phyloP scores from a whole-genome alignment of 805 yeast species.

The Candida michaelii region DNA sequence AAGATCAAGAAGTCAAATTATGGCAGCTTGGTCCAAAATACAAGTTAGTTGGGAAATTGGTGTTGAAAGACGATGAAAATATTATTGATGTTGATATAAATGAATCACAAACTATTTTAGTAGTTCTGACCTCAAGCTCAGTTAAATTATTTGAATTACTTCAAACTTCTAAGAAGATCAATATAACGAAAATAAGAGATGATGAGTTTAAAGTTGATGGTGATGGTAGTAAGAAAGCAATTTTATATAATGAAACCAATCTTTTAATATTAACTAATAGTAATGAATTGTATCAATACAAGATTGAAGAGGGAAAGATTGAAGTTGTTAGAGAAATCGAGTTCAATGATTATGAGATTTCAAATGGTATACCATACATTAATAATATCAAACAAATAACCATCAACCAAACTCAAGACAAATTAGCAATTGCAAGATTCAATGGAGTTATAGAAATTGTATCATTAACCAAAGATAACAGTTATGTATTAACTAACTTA shows the following conservation, averaged over 20 bases:
- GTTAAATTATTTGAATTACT: conserved; percentile 67
- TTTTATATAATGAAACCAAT: conserved; percentile 44
- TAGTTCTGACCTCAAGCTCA: conserved; percentile 67
- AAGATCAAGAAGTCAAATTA: conserved; percentile 74
- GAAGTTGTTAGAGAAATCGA: conserved; percentile 47
- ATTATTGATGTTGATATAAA: conserved; percentile 69
- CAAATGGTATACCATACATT: conserved; percentile 34
- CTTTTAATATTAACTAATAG: conserved; percentile 56
- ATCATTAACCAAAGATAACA: conserved; percentile 27
- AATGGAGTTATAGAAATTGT: conserved; percentile 64
- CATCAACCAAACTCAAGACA: conserved; percentile 43
- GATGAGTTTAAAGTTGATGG: conserved; percentile 36
- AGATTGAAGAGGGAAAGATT: conserved; percentile 33
- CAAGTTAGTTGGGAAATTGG: conserved; percentile 63
- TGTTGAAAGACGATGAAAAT: conserved; percentile 74
- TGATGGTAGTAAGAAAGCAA: conserved; percentile 57
- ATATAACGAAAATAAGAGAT: conserved; percentile 56
- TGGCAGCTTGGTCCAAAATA: conserved; percentile 60
- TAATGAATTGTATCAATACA: conserved; percentile 55
- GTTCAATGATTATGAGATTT: conserved; percentile 15
- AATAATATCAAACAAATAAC: conserved; percentile 54
- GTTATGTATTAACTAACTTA: conserved; percentile 54
- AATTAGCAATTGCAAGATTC: conserved; percentile 58
- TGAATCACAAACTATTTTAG: conserved; percentile 61
- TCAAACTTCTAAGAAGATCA: conserved; percentile 37